A percentile compares a stretch with the other conserved stretches of the same genome.
Evolutionary conservation across 179 eudicot species (phyloP).

Genomic region (Gypsophila paniculata): DNA sequence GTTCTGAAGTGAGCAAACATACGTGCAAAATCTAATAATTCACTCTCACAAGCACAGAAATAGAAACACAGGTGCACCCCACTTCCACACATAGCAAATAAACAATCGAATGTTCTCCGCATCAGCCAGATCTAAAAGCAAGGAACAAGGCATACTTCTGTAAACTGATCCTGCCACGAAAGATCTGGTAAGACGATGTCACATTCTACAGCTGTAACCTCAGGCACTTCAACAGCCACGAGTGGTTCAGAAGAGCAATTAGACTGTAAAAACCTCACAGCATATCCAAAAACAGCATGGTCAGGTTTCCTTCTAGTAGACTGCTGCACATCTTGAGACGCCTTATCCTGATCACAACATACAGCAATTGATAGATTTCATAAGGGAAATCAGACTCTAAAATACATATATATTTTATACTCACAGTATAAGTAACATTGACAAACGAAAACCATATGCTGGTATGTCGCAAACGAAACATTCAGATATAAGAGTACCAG

Average conservation of each 20-base stretch:
- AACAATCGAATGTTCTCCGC: constrained; percentile 8
- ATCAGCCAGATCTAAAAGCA: constrained; percentile 9
- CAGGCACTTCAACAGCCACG: constrained; percentile 43
- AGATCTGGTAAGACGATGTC: constrained; percentile 39
- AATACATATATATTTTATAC: background rate
- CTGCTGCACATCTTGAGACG: constrained; percentile 39
- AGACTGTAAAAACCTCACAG: constrained; percentile 61
- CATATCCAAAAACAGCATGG: constrained; percentile 58
- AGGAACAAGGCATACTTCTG: constrained; percentile 52
- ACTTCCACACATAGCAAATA: background rate
- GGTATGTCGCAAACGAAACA: background rate
- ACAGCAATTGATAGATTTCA: background rate
- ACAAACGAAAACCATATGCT: constrained; percentile 9
- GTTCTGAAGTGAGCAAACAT: constrained; percentile 1
- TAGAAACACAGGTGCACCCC: background rate
- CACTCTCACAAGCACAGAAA: background rate
- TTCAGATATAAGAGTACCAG: background rate
- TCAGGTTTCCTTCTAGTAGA: constrained; percentile 26
- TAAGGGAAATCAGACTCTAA: background rate
- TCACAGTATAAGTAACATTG: background rate
- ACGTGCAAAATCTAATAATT: background rate
- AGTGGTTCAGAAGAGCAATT: constrained; percentile 31
- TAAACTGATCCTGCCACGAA: constrained; percentile 55
- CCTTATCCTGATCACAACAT: constrained; percentile 34
- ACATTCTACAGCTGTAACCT: constrained; percentile 39